A percentile compares a stretch with the other conserved stretches of the same genome.
Evolutionary conservation across 495 filamentous ascomycete species (phyloP).

Genomic region (Aspergillus cavernicola): DNA sequence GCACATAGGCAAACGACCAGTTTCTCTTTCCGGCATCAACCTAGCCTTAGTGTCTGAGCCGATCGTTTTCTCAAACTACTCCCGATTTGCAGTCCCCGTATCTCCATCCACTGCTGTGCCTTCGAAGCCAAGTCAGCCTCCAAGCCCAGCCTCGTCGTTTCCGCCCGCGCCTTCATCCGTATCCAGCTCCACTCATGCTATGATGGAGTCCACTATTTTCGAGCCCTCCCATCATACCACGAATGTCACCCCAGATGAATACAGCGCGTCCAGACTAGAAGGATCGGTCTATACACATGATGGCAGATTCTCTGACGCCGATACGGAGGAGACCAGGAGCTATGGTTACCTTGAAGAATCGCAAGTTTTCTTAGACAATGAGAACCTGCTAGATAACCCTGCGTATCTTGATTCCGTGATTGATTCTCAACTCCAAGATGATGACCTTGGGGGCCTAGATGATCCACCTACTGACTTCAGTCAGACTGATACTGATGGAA

Average conservation of each 20-base stretch:
- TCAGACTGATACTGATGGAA: slow-evolving; percentile 6
- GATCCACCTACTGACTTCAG: slow-evolving; percentile 1
- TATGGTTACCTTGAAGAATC: slow-evolving; percentile 33
- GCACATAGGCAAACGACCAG: slow-evolving; percentile 56
- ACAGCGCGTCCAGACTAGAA: slow-evolving; percentile 23
- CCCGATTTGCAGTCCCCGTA: slow-evolving; percentile 52
- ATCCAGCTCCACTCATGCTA: slow-evolving; percentile 29
- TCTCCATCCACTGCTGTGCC: slow-evolving; percentile 55
- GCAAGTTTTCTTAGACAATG: slow-evolving; percentile 28
- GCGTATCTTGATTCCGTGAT: slow-evolving; percentile 48
- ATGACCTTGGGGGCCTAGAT: slow-evolving; percentile 28
- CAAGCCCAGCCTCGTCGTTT: slow-evolving; percentile 32
- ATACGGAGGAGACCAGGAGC: slow-evolving; percentile 29
- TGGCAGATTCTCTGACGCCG: slow-evolving; percentile 45
- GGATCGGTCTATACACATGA: slow-evolving; percentile 35
- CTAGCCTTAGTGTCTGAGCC: slow-evolving; percentile 68
- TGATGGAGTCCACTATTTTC: slow-evolving; percentile 43
- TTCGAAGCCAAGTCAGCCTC: slow-evolving; percentile 33
- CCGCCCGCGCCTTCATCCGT: slow-evolving; percentile 24
- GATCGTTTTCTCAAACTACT: slow-evolving; percentile 64
- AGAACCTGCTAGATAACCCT: slow-evolving; percentile 43
- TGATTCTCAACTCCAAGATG: slow-evolving; percentile 43
- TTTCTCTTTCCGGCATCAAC: slow-evolving; percentile 60
- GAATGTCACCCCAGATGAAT: neutral
- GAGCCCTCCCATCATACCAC: slow-evolving; percentile 20